phyloP scores from a whole-genome alignment of 2,329 filamentous ascomycete genomes.

The Celoporthe dispersa region DNA sequence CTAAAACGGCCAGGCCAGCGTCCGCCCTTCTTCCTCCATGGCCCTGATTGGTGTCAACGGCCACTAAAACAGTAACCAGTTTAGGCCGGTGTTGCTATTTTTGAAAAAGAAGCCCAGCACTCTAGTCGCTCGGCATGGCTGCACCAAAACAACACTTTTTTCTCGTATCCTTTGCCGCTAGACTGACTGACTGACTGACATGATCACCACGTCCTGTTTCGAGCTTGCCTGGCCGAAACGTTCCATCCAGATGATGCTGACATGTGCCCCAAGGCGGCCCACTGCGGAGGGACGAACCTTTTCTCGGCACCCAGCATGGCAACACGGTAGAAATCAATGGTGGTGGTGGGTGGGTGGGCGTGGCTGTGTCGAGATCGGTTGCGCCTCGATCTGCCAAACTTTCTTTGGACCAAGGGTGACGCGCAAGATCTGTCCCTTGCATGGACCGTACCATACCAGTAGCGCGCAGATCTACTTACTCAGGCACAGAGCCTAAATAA shows the following conservation, averaged over 20 bases:
- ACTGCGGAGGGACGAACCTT: not conserved
- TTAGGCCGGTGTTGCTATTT: not conserved
- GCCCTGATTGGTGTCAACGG: constrained; percentile 1
- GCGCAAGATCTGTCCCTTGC: constrained; percentile 1
- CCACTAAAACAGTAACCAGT: not conserved
- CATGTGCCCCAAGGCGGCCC: not conserved
- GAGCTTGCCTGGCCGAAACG: constrained; percentile 2
- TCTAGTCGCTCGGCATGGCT: not conserved
- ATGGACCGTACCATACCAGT: not conserved
- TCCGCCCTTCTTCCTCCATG: not conserved
- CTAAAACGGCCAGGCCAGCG: not conserved
- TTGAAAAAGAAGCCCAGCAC: not conserved
- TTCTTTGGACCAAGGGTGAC: not conserved
- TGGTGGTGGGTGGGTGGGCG: not conserved
- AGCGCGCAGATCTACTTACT: not conserved
- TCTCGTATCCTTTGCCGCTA: not conserved
- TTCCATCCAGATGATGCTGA: not conserved
- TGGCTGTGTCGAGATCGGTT: constrained; percentile 1
- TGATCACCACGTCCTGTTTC: not conserved
- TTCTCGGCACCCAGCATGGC: not conserved
- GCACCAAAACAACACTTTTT: not conserved
- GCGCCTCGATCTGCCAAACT: constrained; percentile 4
- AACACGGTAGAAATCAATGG: not conserved
- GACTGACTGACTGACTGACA: not conserved
- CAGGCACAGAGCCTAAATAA: not conserved